Base-by-base conservation (phyloP, 495 filamentous ascomycete genomes). In the Penicillium canescens region DNA sequence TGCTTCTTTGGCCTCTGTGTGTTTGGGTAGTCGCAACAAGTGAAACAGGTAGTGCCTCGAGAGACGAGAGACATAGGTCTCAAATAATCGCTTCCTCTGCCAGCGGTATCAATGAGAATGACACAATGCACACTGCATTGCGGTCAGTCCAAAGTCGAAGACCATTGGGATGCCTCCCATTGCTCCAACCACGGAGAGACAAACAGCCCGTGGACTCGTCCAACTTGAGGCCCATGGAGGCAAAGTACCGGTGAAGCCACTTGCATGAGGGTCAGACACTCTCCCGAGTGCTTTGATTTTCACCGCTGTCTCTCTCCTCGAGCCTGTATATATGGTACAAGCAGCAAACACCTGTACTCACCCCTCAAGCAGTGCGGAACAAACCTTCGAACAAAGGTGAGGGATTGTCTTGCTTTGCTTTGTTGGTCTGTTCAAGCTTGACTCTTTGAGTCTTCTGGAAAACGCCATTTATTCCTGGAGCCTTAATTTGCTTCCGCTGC, bases 21-120 rank as follows among this genome's bases (percentile, higher is more conserved):
- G 46, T 40, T 66, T 72, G 67, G 69, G 56, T 71, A 68, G 60
- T 58, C 60, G 63, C 66, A 70, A 62, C 54, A 36, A 60, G 69
- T 75, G 65, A 62, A 71, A 73, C 67, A 61, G 47, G 57, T 52
- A 54, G 68, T 60, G 55, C 65, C 69, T 75, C 70, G 70, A 75
- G 18, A 72, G 49, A 50, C 51, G 11, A 51, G 53, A 57, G 56
- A 52, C 54, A 54, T 40, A 28, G 44, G 54, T 56, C 55, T 56
- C 44, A 50, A 46, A 57, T 50, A 31, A 8, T 33, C 14, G 43
- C 1, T 50, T 43, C 24, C 39, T 54, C 41, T 33, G 7, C 28
- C 49, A 61, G 62, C 46, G 50, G 56, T n/a, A 43, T 46, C 35
- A 50, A 44, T 53, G 31, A 37, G 38, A 34, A 56, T 49, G 38